Evolutionary conservation across 2,329 filamentous ascomycete species (phyloP), one percentile per base, ranked within the genome.

Genomic region (Trichoderma polysporum): DNA sequence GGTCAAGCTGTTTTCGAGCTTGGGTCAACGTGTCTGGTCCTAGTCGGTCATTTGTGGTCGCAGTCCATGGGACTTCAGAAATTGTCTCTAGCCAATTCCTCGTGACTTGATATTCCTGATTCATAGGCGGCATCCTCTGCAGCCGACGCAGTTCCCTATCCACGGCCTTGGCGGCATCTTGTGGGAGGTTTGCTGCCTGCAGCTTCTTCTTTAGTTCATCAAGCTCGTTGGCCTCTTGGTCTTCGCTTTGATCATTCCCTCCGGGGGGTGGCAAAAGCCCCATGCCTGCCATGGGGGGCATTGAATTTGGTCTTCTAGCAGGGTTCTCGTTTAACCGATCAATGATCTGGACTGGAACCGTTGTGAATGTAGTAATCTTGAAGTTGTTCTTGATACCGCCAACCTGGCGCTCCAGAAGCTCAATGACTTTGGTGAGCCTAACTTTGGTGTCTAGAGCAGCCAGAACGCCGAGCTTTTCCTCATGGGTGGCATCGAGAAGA

Each of bases 21-120:
- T 86, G 86, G 67, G 86, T 84, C 66, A 98, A 78, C 0, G 94
- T 97, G 10, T 93, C 90, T 0, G 88, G 86, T 8, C 94, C 93
- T 3, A 99, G 86, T 35, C 93, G 89, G 74, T 98, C 94, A 69
- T 95, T 90, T 0, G 94, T 98, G 60, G 87, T 83, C 70, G 89
- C 88, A 2, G 90, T 88, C 95, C 95, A 99, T 0, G 95, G 95
- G 58, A 99, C 95, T 76, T 99, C 95, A 0, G 93, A 87, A 66
- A 99, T 81, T 13, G 93, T 98, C 79, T 99, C 95, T 13, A 99
- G 84, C 80, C 97, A 99, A 58, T 93, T 97, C 70, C 94, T 85
- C 71, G 91, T 93, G 13, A 99, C 94, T 69, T 95, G 92, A 75
- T 97, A 97, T 75, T 99, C 95, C 41, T 96, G 94, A 76, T 98